Base-by-base conservation (phyloP, 2,329 filamentous ascomycete genomes). In the Paracamarosporium sp. region DNA sequence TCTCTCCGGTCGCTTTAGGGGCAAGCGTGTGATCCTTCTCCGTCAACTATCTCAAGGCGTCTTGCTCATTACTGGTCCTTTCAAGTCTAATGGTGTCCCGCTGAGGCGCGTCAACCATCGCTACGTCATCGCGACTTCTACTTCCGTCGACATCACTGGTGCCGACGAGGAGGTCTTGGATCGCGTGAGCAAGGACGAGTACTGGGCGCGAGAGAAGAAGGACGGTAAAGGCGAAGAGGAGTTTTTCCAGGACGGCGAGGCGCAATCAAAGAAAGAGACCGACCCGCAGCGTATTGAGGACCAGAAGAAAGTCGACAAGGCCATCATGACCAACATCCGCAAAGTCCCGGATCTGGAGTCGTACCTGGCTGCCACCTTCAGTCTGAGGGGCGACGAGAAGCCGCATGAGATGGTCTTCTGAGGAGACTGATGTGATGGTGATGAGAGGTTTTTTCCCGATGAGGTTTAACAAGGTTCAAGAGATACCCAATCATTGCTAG, bases 321-420 rank as follows among this genome's bases (percentile, higher is more conserved):
- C 91, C 72, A 84, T 99, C 78, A 85, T 98, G 76, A 88, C 91
- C 81, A 90, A 85, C 81, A 95, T 99, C 86, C 97, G 97, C 90
- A 97, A 97, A 89, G 92, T 95, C 79, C 90, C 92, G 71, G 85
- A 93, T 82, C 90, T 99, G 73, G 85, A 89, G 80, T 90, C 89
- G 82, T 99, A 99, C 87, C 90, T 99, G 74, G 86, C 87, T 77
- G 91, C 90, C 81, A 92, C 90, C 79, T 99, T 99, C 90, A 96
- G 91, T 87, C 88, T 99, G 83, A 90, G 93, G 85, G 96, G 94
- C 86, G 93, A 94, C 79, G 94, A 99, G 88, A 92, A 93, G 88
- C 95, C 95, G 81, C 95, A 99, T 85, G 93, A 97, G 89, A 98
- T 99, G 95, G 91, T 92, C 83, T 99, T 94, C 87, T 99, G 66